Evolutionary conservation across 2,329 filamentous ascomycete species (phyloP).

Genomic region (Dendryphion nanum): DNA sequence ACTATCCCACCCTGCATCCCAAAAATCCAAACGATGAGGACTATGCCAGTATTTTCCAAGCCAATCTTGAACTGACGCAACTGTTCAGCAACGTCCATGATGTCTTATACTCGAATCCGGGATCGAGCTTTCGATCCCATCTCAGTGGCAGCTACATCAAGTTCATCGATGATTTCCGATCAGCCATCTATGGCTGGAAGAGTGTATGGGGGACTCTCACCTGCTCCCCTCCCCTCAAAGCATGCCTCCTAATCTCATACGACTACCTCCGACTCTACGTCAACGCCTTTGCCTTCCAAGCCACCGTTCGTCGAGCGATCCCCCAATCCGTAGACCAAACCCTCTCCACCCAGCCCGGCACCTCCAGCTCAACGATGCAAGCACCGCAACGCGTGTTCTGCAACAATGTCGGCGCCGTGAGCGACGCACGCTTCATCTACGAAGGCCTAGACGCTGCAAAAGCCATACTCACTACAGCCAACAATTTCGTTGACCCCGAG

Average conservation of each 20-base stretch:
- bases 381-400: slow-evolving; percentile 46
- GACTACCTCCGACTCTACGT: slow-evolving; percentile 72
- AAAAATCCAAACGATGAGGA: slow-evolving; percentile 61
- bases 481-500: slow-evolving; percentile 51
- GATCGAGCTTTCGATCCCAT: slow-evolving; percentile 68
- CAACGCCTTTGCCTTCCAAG: slow-evolving; percentile 74
- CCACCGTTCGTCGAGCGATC: slow-evolving; percentile 55
- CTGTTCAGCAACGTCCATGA: slow-evolving; percentile 74
- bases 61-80: slow-evolving; percentile 68
- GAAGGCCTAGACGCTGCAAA: slow-evolving; percentile 51
- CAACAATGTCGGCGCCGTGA: slow-evolving; percentile 50
- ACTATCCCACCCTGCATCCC: slow-evolving; percentile 66
- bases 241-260: slow-evolving; percentile 67
- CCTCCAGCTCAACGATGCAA: slow-evolving; percentile 25
- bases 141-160: slow-evolving; percentile 71
- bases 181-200: slow-evolving; percentile 69
- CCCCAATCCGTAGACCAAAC: slow-evolving; percentile 20
- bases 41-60: slow-evolving; percentile 67
- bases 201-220: slow-evolving; percentile 65
- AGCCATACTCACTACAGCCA: slow-evolving; percentile 49
- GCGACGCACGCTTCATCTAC: slow-evolving; percentile 51
- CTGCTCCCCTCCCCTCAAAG: slow-evolving; percentile 66
- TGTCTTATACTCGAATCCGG: slow-evolving; percentile 69
- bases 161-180: slow-evolving; percentile 72
- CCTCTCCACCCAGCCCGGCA: slow-evolving; percentile 2